phyloP scores from a whole-genome alignment of 2,329 filamentous ascomycete species.

The Penicillium sp. region DNA sequence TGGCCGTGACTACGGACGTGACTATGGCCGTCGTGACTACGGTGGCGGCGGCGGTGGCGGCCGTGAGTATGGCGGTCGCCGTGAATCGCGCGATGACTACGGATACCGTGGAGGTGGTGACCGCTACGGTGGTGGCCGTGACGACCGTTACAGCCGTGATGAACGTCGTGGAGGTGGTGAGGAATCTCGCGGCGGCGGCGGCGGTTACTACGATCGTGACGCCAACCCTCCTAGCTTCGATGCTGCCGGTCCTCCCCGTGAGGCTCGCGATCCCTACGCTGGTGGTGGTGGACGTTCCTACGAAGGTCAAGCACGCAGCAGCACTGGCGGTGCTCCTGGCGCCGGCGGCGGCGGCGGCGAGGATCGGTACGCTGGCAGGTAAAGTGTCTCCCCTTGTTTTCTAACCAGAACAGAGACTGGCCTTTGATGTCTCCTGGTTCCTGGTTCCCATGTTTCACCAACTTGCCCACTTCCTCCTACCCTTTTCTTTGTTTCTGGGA shows the following conservation, averaged over 20 bases:
- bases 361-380: conserved; percentile 43
- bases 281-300: conserved; percentile 35
- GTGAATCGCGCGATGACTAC: conserved; percentile 46
- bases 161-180: conserved; percentile 45
- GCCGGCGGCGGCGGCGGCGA: conserved; percentile 29
- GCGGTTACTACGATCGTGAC: conserved; percentile 55
- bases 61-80: conserved; percentile 47
- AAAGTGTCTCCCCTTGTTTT: conserved; percentile 27
- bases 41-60: conserved; percentile 47
- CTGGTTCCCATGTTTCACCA: conserved; percentile 23
- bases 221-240: conserved; percentile 50
- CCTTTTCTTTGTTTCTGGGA: conserved; percentile 33
- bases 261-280: conserved; percentile 34
- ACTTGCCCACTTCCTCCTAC: conserved; percentile 21
- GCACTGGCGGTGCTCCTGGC: background rate
- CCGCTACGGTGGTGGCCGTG: conserved; percentile 49
- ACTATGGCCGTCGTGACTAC: conserved; percentile 58
- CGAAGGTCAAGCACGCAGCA: conserved; percentile 28
- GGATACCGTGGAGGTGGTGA: conserved; percentile 42
- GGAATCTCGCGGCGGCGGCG: conserved; percentile 37
- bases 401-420: conserved; percentile 25
- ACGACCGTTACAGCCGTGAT: conserved; percentile 48
- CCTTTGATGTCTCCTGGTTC: conserved; percentile 15
- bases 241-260: conserved; percentile 37
- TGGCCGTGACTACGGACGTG: conserved; percentile 62